phyloP scores from a whole-genome alignment of 2,329 filamentous ascomycete species.

The Lachnellula suecica region DNA sequence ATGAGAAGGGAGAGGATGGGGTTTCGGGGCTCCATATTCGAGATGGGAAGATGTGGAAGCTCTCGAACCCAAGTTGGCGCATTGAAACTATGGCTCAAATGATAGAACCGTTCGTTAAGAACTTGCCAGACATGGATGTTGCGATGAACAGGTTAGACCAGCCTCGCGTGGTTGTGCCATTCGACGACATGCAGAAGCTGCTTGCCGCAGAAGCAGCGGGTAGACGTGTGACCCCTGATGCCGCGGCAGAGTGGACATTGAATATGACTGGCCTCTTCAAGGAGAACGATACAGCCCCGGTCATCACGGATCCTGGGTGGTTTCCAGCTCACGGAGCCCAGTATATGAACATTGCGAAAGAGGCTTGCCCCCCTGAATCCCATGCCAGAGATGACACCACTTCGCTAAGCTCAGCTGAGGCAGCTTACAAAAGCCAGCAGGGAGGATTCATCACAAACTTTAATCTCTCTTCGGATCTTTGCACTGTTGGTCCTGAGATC shows the following conservation, averaged over 20 bases:
- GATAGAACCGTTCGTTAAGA: constrained; percentile 43
- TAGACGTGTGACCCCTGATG: constrained; percentile 42
- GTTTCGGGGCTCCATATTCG: constrained; percentile 32
- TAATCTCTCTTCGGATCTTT: constrained; percentile 57
- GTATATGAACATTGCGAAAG: constrained; percentile 60
- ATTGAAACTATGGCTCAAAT: constrained; percentile 38
- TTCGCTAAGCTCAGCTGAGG: constrained; percentile 36
- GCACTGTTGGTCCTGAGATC: constrained; percentile 51
- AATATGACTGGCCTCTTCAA: constrained; percentile 37
- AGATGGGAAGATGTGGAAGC: constrained; percentile 32
- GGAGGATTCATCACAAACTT: constrained; percentile 57
- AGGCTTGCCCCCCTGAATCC: constrained; percentile 56
- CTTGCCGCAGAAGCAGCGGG: constrained; percentile 46
- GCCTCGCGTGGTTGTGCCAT: constrained; percentile 59
- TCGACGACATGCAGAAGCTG: constrained; percentile 52
- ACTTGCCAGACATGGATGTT: constrained; percentile 65
- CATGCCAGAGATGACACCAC: constrained; percentile 39
- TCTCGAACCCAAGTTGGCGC: constrained; percentile 39
- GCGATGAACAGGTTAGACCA: constrained; percentile 66
- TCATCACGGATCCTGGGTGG: constrained; percentile 24
- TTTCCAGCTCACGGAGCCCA: constrained; percentile 39
- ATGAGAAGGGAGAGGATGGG: constrained; percentile 23
- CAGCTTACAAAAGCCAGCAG: constrained; percentile 41
- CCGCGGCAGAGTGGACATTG: constrained; percentile 41
- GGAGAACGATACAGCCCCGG: constrained; percentile 17